Conservation (phyloP, 2,329 filamentous ascomycete species). For the Ceratocystis cubensis region DNA sequence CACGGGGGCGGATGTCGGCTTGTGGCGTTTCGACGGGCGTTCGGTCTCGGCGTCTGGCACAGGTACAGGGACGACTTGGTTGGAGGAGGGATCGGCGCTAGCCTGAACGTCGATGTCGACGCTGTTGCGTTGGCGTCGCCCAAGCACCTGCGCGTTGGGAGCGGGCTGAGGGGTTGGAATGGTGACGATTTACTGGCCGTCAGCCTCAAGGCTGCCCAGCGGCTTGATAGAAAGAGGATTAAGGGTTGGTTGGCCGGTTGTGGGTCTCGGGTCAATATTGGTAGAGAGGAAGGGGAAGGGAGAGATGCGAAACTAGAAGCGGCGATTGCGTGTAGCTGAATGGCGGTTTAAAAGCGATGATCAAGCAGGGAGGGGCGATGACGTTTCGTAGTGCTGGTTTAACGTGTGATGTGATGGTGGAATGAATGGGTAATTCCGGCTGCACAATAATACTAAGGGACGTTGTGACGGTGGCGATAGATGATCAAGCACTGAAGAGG, state of each 20-base stretch:
- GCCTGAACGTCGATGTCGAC: conserved; percentile 6
- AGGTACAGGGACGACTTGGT: conserved; percentile 1
- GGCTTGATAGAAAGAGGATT: conserved; percentile 4
- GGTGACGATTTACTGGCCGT: conserved; percentile 10
- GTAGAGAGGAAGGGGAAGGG: not conserved
- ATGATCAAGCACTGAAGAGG: not conserved
- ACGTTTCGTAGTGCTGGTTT: not conserved
- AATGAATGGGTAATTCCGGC: not conserved
- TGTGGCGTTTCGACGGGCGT: conserved; percentile 12
- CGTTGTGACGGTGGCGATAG: not conserved
- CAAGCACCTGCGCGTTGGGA: conserved; percentile 14
- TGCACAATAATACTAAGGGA: not conserved
- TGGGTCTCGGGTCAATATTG: not conserved
- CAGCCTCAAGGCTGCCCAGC: conserved; percentile 17
- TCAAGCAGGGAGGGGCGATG: not conserved
- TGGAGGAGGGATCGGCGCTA: conserved; percentile 6
- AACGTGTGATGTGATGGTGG: not conserved
- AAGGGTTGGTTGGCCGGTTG: not conserved
- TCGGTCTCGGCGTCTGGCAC: conserved; percentile 5
- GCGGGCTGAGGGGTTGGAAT: conserved; percentile 13
- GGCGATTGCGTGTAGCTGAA: not conserved
- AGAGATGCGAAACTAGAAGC: not conserved
- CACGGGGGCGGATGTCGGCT: not conserved
- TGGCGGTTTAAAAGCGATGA: not conserved
- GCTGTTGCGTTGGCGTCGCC: conserved; percentile 17